Evolutionary conservation across 352 stramenopile species (phyloP).

Genomic region (Phytophthora sojae): DNA sequence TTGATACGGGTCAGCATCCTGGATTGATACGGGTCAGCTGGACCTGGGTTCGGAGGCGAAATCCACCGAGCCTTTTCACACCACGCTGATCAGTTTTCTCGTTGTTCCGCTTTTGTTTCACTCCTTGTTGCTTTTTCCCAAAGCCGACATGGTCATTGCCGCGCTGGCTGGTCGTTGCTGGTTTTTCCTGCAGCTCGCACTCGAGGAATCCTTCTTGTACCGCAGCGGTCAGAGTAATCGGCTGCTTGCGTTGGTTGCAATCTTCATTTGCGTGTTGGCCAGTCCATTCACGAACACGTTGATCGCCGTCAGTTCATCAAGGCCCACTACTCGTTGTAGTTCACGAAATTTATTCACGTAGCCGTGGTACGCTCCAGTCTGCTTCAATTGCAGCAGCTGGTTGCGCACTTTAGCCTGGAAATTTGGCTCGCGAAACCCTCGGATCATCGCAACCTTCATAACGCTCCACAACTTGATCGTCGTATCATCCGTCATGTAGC

Average conservation of each 20-base stretch:
- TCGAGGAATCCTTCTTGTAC: conserved; percentile 18
- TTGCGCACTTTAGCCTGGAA: background rate
- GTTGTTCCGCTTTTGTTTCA: conserved; percentile 1
- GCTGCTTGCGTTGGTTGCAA: background rate
- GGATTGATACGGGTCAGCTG: no score
- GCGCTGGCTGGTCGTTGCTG: background rate
- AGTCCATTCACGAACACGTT: conserved; percentile 12
- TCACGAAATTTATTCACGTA: conserved; percentile 16
- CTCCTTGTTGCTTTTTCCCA: background rate
- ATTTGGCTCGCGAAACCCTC: background rate
- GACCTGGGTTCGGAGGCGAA: no score
- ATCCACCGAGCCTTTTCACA: no score
- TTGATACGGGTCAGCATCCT: no score
- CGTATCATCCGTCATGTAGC: background rate
- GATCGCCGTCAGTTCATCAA: conserved; percentile 1
- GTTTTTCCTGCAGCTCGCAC: conserved; percentile 11
- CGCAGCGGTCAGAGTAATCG: conserved; percentile 3
- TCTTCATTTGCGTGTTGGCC: background rate
- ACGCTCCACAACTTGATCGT: background rate
- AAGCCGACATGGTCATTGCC: background rate
- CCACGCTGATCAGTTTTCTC: background rate
- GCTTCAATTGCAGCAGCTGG: background rate
- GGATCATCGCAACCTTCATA: background rate
- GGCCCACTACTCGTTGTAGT: conserved; percentile 5
- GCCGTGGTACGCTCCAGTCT: conserved; percentile 10